phyloP scores from a whole-genome alignment of 73 alveolate species.

The Paramecium sonneborni region DNA sequence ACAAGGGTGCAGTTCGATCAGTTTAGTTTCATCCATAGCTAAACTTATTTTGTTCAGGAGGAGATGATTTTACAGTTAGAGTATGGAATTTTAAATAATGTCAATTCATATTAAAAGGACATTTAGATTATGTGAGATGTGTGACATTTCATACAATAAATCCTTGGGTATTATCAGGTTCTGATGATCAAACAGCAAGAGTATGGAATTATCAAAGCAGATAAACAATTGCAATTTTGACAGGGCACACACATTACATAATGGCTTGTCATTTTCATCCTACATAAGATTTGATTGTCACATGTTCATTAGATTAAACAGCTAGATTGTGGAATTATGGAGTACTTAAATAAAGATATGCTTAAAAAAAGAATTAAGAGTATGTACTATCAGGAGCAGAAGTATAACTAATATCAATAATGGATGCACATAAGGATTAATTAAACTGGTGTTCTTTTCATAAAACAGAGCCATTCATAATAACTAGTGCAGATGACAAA shows the following conservation, averaged over 20 bases:
- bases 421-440: slow-evolving; percentile 95
- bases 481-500: slow-evolving; percentile 92
- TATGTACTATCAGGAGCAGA: slow-evolving; percentile 69
- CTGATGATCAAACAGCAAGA: slow-evolving; percentile 81
- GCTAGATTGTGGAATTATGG: slow-evolving; percentile 91
- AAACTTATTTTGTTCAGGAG: slow-evolving; percentile 95
- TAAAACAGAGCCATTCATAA: slow-evolving; percentile 77
- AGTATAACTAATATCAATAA: slow-evolving; percentile 85
- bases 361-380: slow-evolving; percentile 33
- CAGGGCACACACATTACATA: slow-evolving; percentile 98
- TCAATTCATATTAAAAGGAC: slow-evolving; percentile 91
- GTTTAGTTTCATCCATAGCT: slow-evolving; percentile 81
- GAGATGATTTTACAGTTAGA: slow-evolving; percentile 98
- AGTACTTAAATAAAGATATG: neutral
- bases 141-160: slow-evolving; percentile 97
- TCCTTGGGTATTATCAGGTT: slow-evolving; percentile 98
- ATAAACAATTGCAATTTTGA: slow-evolving; percentile 81
- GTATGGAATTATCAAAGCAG: slow-evolving; percentile 99
- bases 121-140: slow-evolving; percentile 96
- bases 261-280: slow-evolving; percentile 99
- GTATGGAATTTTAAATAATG: slow-evolving; percentile 79
- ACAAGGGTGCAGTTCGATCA: slow-evolving; percentile 79
- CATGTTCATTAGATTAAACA: slow-evolving; percentile 97
- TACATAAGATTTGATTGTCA: slow-evolving; percentile 91
- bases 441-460: slow-evolving; percentile 93